Conservation (phyloP, 495 filamentous ascomycete species). For the Cairneyella variabilis region DNA sequence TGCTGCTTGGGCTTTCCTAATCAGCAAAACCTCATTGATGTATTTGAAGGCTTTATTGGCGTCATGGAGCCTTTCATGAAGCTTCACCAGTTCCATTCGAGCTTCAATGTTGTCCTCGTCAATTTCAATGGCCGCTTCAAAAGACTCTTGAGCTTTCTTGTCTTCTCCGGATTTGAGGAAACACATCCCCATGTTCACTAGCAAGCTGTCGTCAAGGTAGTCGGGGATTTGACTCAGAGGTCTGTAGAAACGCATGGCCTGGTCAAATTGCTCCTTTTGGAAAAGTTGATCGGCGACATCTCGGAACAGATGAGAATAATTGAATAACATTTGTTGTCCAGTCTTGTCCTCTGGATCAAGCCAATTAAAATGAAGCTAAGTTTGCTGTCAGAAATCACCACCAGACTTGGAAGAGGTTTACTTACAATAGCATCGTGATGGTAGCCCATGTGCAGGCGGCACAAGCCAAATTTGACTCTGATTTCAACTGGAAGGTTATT, state of each 20-base stretch:
- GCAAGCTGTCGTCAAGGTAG: slow-evolving; percentile 55
- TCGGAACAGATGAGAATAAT: slow-evolving; percentile 73
- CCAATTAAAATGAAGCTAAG: slow-evolving; percentile 48
- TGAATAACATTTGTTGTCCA: slow-evolving; percentile 46
- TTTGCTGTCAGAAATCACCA: not conserved
- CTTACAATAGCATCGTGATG: slow-evolving; percentile 74
- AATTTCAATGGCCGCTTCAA: slow-evolving; percentile 62
- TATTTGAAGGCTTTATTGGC: slow-evolving; percentile 69
- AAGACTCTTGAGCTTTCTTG: slow-evolving; percentile 70
- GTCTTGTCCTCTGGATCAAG: slow-evolving; percentile 55
- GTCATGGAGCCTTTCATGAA: slow-evolving; percentile 70
- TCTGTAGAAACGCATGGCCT: slow-evolving; percentile 72
- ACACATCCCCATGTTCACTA: slow-evolving; percentile 71
- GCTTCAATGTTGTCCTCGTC: slow-evolving; percentile 67
- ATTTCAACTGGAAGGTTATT: slow-evolving; percentile 75
- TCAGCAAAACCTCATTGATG: slow-evolving; percentile 65
- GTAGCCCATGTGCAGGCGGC: slow-evolving; percentile 65
- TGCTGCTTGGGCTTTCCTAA: slow-evolving; percentile 34
- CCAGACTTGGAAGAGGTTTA: slow-evolving; percentile 15
- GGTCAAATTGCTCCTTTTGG: slow-evolving; percentile 46
- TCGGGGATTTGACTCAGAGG: slow-evolving; percentile 55
- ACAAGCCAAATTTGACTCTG: slow-evolving; percentile 80
- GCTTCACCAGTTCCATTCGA: slow-evolving; percentile 69
- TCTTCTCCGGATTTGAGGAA: slow-evolving; percentile 58
- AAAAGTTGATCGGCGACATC: slow-evolving; percentile 68